Percentiles rank a stretch among this genome's conserved stretches.
These are phyloP conservation scores for Harringtonia aguacate DNA, from an alignment of 2,329 filamentous ascomycete genomes.

Conservation along the genomic window DNA sequence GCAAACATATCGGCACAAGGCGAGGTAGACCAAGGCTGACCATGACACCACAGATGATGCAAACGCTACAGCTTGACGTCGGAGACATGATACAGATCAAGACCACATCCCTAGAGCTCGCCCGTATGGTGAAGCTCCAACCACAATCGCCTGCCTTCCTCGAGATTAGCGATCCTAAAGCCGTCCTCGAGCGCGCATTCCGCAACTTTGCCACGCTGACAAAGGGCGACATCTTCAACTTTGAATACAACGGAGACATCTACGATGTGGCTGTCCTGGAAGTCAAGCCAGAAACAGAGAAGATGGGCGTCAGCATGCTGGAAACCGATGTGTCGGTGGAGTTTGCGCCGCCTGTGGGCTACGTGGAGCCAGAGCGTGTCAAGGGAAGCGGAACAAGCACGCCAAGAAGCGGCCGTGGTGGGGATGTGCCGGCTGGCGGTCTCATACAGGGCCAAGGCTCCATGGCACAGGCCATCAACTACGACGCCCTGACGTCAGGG, in stretches of 20 bases:
- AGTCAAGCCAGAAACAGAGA: slow-evolving; percentile 74
- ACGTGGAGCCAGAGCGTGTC: slow-evolving; percentile 68
- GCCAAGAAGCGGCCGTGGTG: slow-evolving; percentile 58
- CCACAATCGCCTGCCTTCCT: slow-evolving; percentile 89
- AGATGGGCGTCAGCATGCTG: slow-evolving; percentile 84
- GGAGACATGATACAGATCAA: slow-evolving; percentile 93
- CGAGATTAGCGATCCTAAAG: slow-evolving; percentile 94
- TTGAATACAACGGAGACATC: slow-evolving; percentile 88
- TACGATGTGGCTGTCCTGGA: slow-evolving; percentile 92
- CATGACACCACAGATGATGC: slow-evolving; percentile 62
- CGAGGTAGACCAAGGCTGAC: background rate
- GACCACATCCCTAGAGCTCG: slow-evolving; percentile 83
- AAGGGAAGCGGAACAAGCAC: slow-evolving; percentile 71
- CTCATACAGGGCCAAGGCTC: slow-evolving; percentile 74
- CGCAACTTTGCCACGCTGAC: slow-evolving; percentile 91
- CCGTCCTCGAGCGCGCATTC: slow-evolving; percentile 92
- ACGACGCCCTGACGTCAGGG: slow-evolving; percentile 75
- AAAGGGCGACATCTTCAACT: slow-evolving; percentile 90
- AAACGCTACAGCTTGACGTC: slow-evolving; percentile 76
- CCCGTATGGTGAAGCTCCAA: slow-evolving; percentile 91
- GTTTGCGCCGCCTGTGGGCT: slow-evolving; percentile 88
- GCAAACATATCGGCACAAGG: too few relatives aligned
- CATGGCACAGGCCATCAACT: slow-evolving; percentile 98
- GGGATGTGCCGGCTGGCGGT: slow-evolving; percentile 59
- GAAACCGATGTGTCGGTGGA: slow-evolving; percentile 96